Percentiles rank a stretch among this genome's conserved stretches.
Conservation (phyloP, 169 alveolate genomes). For the Cryptosporidium tyzzeri region DNA sequence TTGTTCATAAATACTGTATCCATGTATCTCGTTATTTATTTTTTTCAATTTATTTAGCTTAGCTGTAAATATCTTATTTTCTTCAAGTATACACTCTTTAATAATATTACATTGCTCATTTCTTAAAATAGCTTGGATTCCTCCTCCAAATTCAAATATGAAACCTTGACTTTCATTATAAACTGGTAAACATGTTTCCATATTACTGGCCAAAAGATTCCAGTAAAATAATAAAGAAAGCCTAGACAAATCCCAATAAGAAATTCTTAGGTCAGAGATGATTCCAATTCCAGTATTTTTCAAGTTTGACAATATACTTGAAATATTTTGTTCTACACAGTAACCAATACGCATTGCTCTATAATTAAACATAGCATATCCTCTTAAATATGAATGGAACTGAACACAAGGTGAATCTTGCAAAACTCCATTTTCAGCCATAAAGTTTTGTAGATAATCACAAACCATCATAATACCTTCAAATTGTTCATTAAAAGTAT, state of each 20-base stretch:
- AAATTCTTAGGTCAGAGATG: neutral
- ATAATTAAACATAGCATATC: slow-evolving; percentile 43
- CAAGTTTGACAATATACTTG: neutral
- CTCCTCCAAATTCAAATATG: slow-evolving; percentile 21
- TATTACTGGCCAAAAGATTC: slow-evolving; percentile 37
- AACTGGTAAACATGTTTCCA: slow-evolving; percentile 42
- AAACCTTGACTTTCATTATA: neutral
- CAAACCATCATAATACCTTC: slow-evolving; percentile 73
- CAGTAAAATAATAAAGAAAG: slow-evolving; percentile 52
- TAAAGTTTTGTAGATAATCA: slow-evolving; percentile 47
- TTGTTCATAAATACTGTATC: neutral
- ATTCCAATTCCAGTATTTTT: no score
- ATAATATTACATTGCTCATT: slow-evolving; percentile 21
- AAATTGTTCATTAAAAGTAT: slow-evolving; percentile 66
- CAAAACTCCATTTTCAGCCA: slow-evolving; percentile 13
- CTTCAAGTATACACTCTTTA: slow-evolving; percentile 13
- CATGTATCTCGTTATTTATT: slow-evolving; percentile 4
- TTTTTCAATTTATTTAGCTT: neutral
- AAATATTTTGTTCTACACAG: slow-evolving; percentile 21
- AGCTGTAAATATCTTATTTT: neutral
- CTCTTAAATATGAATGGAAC: slow-evolving; percentile 59
- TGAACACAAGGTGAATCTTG: slow-evolving; percentile 45
- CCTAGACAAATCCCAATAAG: slow-evolving; percentile 71
- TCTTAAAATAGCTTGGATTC: neutral
- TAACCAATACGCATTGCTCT: slow-evolving; percentile 60